Base-by-base conservation (phyloP, 2,329 filamentous ascomycete species). In the Stagonosporopsis chrysanthemi region DNA sequence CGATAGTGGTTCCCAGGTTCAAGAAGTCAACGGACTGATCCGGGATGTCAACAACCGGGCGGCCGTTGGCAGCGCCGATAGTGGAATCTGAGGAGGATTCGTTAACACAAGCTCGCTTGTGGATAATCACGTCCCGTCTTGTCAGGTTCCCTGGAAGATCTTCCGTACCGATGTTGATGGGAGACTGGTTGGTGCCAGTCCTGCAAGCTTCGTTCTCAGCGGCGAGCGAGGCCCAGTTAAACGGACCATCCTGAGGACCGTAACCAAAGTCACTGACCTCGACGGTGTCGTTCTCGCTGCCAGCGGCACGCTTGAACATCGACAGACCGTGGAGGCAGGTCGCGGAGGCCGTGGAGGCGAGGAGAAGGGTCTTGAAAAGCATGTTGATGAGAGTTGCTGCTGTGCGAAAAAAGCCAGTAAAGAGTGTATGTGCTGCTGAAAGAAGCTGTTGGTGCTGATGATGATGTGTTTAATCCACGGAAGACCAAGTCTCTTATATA, bases 1-100 rank as follows among this genome's bases (percentile, higher is more conserved):
- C 82, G 49, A 87, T 79, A 0, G 83, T 86, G 24, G 82, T 83
- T 43, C 84, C 84, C 11, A 86, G 77, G 70, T 87, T 86, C 73
- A 85, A 82, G 52, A 86, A 84, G 35, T 79, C 76, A 74, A 79
- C 41, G 75, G 73, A 17, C 69, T 67, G 66, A 75, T 79, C 39
- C 14, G 81, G 78, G 49, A 86, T 74, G 39, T 73, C 58, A 62
- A 78, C 49, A 24, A 63, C 47, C 0, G 75, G 75, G 40, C 66
- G 68, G 24, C 64, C 59, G 6, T 67, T 49, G 3, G 72, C 70
- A 8, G 76, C 62, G 0, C 58, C 46, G 15, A 82, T 67, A 14
- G 65, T 63, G 1, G 65, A 61, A 51, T 79, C 73, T 67, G 63
- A 52, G 15, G 43, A 43, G 35, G 29, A 63, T 36, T 45, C 58